Conservation (phyloP, 345 rosid genomes). For the Chamaenerion angustifolium region DNA sequence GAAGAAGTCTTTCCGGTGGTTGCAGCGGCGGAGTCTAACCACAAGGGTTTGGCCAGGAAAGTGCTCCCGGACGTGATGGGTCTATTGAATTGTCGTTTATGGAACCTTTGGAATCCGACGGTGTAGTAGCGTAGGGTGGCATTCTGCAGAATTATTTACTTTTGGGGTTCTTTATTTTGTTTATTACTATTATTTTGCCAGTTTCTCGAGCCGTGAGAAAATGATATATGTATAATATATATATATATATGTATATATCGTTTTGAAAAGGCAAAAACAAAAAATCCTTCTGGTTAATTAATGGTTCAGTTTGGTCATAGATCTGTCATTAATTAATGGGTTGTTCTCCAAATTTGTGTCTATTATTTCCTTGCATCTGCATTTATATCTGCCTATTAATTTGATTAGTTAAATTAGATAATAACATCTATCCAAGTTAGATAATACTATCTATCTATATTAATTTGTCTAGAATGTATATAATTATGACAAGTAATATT, state of each 20-base stretch:
- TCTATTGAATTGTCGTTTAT: constrained; percentile 66
- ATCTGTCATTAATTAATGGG: no score
- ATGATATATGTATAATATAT: not conserved
- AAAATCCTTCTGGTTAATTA: not conserved
- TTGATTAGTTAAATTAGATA: no score
- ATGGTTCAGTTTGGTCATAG: not conserved
- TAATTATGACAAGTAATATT: no score
- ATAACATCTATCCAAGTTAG: no score
- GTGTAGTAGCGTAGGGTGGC: constrained; percentile 20
- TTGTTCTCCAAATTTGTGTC: no score
- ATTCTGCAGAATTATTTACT: not conserved
- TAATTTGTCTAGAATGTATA: no score
- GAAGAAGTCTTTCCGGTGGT: constrained; percentile 9
- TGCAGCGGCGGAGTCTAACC: constrained; percentile 15
- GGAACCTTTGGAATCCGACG: constrained; percentile 89
- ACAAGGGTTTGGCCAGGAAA: constrained; percentile 80
- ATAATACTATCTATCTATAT: no score
- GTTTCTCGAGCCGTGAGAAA: constrained; percentile 9
- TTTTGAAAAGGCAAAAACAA: not conserved
- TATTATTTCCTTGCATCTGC: no score
- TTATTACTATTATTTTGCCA: constrained; percentile 3
- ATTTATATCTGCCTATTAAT: no score
- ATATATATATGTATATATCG: not conserved
- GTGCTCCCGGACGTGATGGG: constrained; percentile 96
- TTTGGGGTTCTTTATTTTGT: not conserved